phyloP scores from a whole-genome alignment of 1,284 basidiomycete genomes.

The Fomitiporia mediterranea region DNA sequence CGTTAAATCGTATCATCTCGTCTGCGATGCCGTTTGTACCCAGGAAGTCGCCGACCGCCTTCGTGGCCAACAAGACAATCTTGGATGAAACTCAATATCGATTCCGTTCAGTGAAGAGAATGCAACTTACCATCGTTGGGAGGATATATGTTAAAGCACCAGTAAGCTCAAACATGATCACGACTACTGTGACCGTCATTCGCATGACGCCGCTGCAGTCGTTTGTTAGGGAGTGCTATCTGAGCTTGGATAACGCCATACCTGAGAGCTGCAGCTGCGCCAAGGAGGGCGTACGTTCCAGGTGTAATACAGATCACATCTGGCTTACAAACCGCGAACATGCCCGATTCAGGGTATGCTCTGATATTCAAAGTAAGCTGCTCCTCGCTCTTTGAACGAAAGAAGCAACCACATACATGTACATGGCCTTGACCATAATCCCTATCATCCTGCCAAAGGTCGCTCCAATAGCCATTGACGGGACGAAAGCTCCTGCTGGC shows the following conservation, averaged over 20 bases:
- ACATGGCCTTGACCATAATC: constrained; percentile 90
- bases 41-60: constrained; percentile 94
- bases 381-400: neutral
- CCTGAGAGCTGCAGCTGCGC: constrained; percentile 92
- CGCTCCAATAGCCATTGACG: constrained; percentile 96
- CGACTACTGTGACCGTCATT: constrained; percentile 96
- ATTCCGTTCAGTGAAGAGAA: neutral
- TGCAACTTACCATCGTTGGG: constrained; percentile 82
- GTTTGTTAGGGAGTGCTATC: neutral
- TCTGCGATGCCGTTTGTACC: constrained; percentile 94
- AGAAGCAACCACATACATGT: constrained; percentile 52
- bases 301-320: constrained; percentile 97
- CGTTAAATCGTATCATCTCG: constrained; percentile 96
- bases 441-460: constrained; percentile 96
- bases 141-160: constrained; percentile 97
- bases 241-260: constrained; percentile 32
- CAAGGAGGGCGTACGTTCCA: constrained; percentile 94
- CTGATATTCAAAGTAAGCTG: constrained; percentile 37
- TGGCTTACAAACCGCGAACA: constrained; percentile 87
- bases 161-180: constrained; percentile 99
- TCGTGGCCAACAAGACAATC: constrained; percentile 96
- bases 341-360: constrained; percentile 75
- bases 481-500: constrained; percentile 96
- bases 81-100: constrained; percentile 30
- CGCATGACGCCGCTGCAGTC: constrained; percentile 87